Conservation (phyloP, 2,329 filamentous ascomycete genomes). For the Pseudogymnoascus verrucosus region DNA sequence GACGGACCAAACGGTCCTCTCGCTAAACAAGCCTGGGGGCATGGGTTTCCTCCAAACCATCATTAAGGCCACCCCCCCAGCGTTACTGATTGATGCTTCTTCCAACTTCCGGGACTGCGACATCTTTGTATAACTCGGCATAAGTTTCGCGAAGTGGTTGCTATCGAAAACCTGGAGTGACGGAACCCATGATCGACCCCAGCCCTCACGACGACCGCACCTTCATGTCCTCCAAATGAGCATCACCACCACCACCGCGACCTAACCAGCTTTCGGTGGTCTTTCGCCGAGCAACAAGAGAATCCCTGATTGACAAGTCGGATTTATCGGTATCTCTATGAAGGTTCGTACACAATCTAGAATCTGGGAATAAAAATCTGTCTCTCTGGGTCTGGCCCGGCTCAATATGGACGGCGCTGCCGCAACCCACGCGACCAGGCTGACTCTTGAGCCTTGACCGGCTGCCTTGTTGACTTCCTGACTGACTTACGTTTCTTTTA, state of each 20-base stretch:
- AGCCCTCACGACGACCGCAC: not conserved
- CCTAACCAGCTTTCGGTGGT: constrained; percentile 8
- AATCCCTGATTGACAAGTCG: not conserved
- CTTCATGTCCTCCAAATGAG: constrained; percentile 9
- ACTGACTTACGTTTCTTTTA: not conserved
- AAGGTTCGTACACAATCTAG: not conserved
- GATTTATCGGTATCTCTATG: constrained; percentile 7
- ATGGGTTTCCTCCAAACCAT: constrained; percentile 8
- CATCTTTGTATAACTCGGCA: constrained; percentile 2
- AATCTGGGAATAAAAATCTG: not conserved
- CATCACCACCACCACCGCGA: constrained; percentile 8
- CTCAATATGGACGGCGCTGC: not conserved
- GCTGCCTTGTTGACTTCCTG: constrained; percentile 1
- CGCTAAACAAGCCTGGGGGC: not conserved
- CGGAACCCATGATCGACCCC: constrained; percentile 1
- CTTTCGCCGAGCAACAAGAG: constrained; percentile 4
- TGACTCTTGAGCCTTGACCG: not conserved
- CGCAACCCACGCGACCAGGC: not conserved
- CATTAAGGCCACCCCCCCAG: constrained; percentile 7
- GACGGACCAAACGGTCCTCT: constrained; percentile 6
- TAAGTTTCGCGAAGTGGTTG: constrained; percentile 6
- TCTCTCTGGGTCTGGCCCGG: not conserved
- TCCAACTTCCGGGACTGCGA: not conserved
- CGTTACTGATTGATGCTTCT: constrained; percentile 1
- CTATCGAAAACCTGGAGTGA: not conserved